These are phyloP conservation scores for Mycena haematopus DNA, from an alignment of 768 basidiomycete genomes.

Conservation along the genomic window DNA sequence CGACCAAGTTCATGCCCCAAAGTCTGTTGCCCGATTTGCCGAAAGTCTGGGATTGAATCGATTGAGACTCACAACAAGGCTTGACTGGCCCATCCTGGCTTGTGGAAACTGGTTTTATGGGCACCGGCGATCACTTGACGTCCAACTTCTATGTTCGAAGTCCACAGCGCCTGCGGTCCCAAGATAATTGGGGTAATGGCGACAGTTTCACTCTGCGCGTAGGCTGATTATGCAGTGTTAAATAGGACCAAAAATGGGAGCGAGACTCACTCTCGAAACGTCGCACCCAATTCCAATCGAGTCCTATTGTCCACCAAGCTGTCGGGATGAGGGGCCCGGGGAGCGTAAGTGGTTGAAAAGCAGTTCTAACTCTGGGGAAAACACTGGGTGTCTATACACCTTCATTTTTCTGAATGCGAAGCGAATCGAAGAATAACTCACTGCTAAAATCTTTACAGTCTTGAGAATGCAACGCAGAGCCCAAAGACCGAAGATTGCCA, in stretches of 20 bases:
- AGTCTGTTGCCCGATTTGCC: background rate
- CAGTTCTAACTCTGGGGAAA: too few relatives aligned
- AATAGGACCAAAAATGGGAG: background rate
- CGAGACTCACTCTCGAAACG: slow-evolving; percentile 32
- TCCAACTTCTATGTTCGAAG: slow-evolving; percentile 37
- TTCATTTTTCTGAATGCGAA: too few relatives aligned
- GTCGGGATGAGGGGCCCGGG: slow-evolving; percentile 36
- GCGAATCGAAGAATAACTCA: too few relatives aligned
- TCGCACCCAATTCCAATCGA: slow-evolving; percentile 35
- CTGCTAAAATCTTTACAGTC: too few relatives aligned
- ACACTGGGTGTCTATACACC: too few relatives aligned
- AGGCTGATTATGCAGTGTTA: slow-evolving; percentile 25
- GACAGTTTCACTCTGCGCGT: slow-evolving; percentile 32
- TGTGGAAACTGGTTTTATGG: slow-evolving; percentile 32
- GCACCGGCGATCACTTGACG: slow-evolving; percentile 34
- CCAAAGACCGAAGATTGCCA: too few relatives aligned
- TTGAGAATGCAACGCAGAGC: too few relatives aligned
- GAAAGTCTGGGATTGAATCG: background rate
- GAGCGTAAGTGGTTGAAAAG: slow-evolving; percentile 30
- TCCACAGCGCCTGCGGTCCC: slow-evolving; percentile 33
- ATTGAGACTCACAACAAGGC: background rate
- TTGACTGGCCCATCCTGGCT: slow-evolving; percentile 22
- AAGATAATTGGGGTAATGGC: slow-evolving; percentile 32
- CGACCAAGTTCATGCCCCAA: slow-evolving; percentile 43
- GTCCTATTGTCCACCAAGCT: slow-evolving; percentile 36